Evolutionary conservation across 768 basidiomycete species (phyloP).

Genomic region (Crepidotus variabilis): DNA sequence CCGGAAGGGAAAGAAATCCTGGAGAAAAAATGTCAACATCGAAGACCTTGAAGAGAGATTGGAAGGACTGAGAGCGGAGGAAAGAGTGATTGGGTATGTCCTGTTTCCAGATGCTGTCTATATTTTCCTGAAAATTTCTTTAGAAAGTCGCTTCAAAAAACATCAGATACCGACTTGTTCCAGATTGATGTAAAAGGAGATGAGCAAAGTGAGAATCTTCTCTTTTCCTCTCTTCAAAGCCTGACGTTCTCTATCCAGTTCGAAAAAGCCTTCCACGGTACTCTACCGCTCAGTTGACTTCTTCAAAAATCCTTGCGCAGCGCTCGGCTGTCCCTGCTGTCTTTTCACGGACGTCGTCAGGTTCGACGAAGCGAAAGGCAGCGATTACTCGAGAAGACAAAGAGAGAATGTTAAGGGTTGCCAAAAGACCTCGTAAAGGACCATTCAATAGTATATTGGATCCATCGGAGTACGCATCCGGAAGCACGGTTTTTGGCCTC

Average conservation of each 20-base stretch:
- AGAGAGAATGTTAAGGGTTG: constrained; percentile 70
- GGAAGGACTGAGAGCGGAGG: constrained; percentile 77
- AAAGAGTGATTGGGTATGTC: constrained; percentile 72
- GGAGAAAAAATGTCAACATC: constrained; percentile 92
- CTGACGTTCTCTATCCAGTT: constrained; percentile 33
- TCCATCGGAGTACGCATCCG: constrained; percentile 60
- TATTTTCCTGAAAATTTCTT: background rate
- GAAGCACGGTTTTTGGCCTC: constrained; percentile 60
- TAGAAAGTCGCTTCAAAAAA: constrained; percentile 63
- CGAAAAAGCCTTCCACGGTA: constrained; percentile 55
- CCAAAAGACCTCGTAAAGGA: constrained; percentile 64
- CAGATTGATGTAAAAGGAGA: constrained; percentile 79
- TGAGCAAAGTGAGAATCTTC: constrained; percentile 48
- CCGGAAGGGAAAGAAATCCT: constrained; percentile 88
- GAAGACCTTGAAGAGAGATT: constrained; percentile 72
- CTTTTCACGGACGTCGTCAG: constrained; percentile 48
- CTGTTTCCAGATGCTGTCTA: background rate
- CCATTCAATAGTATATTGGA: constrained; percentile 72
- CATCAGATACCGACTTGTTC: constrained; percentile 73
- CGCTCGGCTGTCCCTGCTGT: constrained; percentile 89
- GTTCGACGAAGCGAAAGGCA: constrained; percentile 38
- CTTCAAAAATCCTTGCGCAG: constrained; percentile 76
- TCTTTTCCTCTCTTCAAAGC: background rate
- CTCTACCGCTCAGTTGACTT: constrained; percentile 52
- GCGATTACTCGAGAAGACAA: constrained; percentile 65